Conservation (phyloP, 139 green algal genomes). For the Chlamydomonas schloesseri region DNA sequence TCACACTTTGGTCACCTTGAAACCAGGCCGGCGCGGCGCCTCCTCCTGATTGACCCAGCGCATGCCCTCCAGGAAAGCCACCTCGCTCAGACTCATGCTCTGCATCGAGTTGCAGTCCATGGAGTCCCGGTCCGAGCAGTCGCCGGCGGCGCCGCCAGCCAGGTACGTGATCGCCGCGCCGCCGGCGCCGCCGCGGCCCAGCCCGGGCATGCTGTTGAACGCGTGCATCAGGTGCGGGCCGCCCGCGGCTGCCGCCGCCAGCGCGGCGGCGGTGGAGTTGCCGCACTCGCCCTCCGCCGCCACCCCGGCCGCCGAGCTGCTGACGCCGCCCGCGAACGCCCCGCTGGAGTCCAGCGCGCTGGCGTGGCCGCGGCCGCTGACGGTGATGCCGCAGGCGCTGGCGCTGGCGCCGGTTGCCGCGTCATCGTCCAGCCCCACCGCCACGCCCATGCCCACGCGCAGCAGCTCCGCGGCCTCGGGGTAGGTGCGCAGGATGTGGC, state of each 20-base stretch:
- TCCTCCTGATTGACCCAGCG: conserved; percentile 5
- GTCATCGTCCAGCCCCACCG: too few relatives aligned
- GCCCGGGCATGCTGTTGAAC: not conserved
- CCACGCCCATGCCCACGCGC: not conserved
- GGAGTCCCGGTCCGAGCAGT: not conserved
- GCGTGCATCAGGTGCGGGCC: not conserved
- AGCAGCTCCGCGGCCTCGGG: not conserved
- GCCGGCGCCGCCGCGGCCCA: not conserved
- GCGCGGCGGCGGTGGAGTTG: not conserved
- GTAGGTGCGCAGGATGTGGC: conserved; percentile 13
- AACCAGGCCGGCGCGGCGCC: not conserved
- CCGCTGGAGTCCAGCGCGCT: too few relatives aligned
- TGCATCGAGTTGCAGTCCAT: not conserved
- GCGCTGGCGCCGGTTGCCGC: too few relatives aligned
- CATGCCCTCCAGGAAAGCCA: conserved; percentile 20
- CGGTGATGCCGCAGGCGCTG: not conserved
- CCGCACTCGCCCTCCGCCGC: not conserved
- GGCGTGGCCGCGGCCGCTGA: not conserved
- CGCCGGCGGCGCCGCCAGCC: not conserved
- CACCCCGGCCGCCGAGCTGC: too few relatives aligned
- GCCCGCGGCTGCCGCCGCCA: not conserved
- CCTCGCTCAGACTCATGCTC: conserved; percentile 19
- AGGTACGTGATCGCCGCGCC: not conserved
- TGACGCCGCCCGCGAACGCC: too few relatives aligned
- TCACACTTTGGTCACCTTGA: not conserved